These are phyloP conservation scores for Boletus reticulatus DNA, from an alignment of 768 basidiomycete genomes.

Conservation along the genomic window DNA sequence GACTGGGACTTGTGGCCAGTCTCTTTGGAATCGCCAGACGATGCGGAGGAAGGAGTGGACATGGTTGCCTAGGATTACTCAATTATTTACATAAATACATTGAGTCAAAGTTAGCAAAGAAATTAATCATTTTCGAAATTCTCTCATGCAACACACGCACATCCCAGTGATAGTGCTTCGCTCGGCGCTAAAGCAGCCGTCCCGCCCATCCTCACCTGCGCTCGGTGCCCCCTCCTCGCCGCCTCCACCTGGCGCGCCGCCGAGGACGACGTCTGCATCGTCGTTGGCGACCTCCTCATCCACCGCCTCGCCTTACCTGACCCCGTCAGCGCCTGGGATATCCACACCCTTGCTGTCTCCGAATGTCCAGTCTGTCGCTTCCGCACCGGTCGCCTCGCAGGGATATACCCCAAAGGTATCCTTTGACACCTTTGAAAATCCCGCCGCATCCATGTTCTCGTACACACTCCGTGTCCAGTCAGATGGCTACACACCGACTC, in stretches of 20 bases:
- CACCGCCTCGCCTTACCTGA: conserved; percentile 20
- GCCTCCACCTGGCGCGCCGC: conserved; percentile 12
- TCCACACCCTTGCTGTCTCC: conserved; percentile 17
- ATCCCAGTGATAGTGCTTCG: conserved; percentile 36
- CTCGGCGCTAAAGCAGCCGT: conserved; percentile 52
- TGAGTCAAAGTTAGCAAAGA: not conserved
- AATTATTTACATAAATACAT: not conserved
- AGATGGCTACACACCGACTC: conserved; percentile 71
- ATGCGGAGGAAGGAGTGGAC: conserved; percentile 8
- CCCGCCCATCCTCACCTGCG: conserved; percentile 24
- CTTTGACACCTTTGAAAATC: conserved; percentile 86
- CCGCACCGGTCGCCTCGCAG: conserved; percentile 26
- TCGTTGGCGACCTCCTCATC: conserved; percentile 17
- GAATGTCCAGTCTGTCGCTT: conserved; percentile 14
- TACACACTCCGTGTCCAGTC: conserved; percentile 84
- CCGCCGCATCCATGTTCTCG: conserved; percentile 80
- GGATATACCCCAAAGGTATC: conserved; percentile 53
- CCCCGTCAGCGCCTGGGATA: conserved; percentile 10
- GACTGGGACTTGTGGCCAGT: not conserved
- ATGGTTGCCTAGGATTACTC: conserved; percentile 1
- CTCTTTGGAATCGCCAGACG: not conserved
- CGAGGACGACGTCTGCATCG: conserved; percentile 15
- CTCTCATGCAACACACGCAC: conserved; percentile 8
- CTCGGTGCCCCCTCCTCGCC: conserved; percentile 24
- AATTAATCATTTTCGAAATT: conserved; percentile 9